Evolutionary conservation across 768 basidiomycete species (phyloP).

Genomic region (Lactifluus hygrophoroides): DNA sequence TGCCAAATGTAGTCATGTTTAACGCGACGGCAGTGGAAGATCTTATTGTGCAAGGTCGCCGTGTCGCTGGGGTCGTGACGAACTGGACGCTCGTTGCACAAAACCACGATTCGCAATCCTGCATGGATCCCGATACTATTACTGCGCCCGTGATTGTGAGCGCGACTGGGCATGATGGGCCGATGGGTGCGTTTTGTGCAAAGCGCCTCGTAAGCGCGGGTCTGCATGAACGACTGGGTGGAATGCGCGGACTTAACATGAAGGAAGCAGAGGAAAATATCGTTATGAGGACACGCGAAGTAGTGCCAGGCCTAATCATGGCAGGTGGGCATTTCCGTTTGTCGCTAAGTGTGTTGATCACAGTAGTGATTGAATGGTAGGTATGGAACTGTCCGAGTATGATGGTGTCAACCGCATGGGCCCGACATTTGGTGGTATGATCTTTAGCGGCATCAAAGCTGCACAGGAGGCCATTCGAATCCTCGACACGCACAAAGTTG

Average conservation of each 20-base stretch:
- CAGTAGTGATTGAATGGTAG: conserved; percentile 27
- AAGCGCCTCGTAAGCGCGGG: conserved; percentile 71
- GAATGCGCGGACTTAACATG: conserved; percentile 79
- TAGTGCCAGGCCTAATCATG: conserved; percentile 66
- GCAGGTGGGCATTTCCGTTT: conserved; percentile 40
- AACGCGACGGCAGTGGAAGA: conserved; percentile 81
- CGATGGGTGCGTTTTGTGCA: conserved; percentile 76
- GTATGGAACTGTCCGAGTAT: conserved; percentile 79
- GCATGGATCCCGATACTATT: conserved; percentile 65
- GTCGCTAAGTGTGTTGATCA: background rate
- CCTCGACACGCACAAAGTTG: conserved; percentile 40
- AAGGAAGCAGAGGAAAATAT: conserved; percentile 76
- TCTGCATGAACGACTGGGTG: conserved; percentile 63
- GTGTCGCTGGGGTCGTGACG: conserved; percentile 45
- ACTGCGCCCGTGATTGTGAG: conserved; percentile 69
- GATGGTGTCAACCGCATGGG: conserved; percentile 64
- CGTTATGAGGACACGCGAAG: conserved; percentile 68
- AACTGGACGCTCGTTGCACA: conserved; percentile 45
- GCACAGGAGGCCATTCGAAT: conserved; percentile 54
- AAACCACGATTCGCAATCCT: conserved; percentile 67
- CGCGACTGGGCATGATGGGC: conserved; percentile 70
- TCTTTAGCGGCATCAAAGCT: conserved; percentile 66
- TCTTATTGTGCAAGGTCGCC: conserved; percentile 56
- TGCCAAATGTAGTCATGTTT: conserved; percentile 66
- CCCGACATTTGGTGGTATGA: conserved; percentile 76